Base-by-base conservation (phyloP, 768 basidiomycete species). In the Russula emetica region DNA sequence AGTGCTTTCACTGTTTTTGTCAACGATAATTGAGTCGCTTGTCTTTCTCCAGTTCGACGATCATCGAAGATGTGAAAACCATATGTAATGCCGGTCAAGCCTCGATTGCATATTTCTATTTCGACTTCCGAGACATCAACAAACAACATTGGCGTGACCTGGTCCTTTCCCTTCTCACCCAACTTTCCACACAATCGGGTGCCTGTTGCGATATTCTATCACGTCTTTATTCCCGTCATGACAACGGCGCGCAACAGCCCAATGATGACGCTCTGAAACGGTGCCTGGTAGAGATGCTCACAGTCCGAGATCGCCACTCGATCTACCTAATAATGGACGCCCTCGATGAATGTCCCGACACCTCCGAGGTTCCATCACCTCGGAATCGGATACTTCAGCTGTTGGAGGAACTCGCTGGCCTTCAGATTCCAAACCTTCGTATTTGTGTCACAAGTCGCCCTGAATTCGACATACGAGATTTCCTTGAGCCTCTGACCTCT, bases 361-460 rank as follows among this genome's bases (percentile, higher is more conserved):
- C 0, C 18, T 20, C 55, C 16, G 40, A 34, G 1, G 7, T 56
- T 4, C 55, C 42, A n/a, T 13, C 55, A 7, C 32, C 42, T n/a
- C 55, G 55, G 0, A 28, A 44, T 8, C 16, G 7, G 13, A n/a
- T 44, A 2, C 55, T 56, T 7, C 24, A 11, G 6, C 42, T 56
- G 0, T 3, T 56, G 11, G 32, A 44, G 28, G 55, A 56, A 0
- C 55, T 56, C 20, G 42, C 24, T 13, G 9, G n/a, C 5, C 40
- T 56, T 42, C 40, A 18, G 1, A 13, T 56, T 2, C 55, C 42
- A 30, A 44, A 44, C 30, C 40, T 44, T 2, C 62, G 6, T 14
- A 20, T 63, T 2, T 59, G 55, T 13, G 38, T 59, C 11, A 45
- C 49, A 2, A 59, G 57, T 20, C 57, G 62, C 16, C 49, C 50